Conservation (phyloP, 768 basidiomycete genomes). For the Candolleomyces eurysporus region DNA sequence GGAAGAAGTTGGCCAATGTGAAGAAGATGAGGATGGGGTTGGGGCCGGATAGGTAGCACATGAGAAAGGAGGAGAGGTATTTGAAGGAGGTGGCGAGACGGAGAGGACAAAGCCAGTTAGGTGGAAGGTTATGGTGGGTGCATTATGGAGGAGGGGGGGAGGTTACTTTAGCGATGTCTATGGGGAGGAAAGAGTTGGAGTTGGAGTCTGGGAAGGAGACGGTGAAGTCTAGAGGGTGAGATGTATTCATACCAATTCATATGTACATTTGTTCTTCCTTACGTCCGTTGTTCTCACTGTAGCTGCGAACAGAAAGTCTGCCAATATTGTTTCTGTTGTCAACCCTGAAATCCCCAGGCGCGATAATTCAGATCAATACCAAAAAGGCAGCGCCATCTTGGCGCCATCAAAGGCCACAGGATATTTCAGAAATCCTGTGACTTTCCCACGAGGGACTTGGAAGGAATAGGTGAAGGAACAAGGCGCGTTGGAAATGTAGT, state of each 20-base stretch:
- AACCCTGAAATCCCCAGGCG: too few species aligned
- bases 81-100: conserved; percentile 37
- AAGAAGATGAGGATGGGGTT: conserved; percentile 60
- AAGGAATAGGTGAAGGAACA: too few species aligned
- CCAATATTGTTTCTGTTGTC: too few species aligned
- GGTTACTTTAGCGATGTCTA: conserved; percentile 56
- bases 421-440: too few species aligned
- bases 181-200: conserved; percentile 4
- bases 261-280: conserved; percentile 25
- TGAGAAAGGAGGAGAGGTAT: conserved; percentile 59
- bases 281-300: too few species aligned
- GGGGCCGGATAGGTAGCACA: conserved; percentile 58
- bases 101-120: conserved; percentile 60
- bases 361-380: too few species aligned
- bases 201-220: conserved; percentile 42
- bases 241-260: conserved; percentile 44
- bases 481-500: too few species aligned
- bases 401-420: too few species aligned
- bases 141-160: conserved; percentile 56
- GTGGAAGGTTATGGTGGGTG: conserved; percentile 62
- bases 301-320: too few species aligned
- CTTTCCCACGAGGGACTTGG: too few species aligned
- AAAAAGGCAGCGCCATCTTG: too few species aligned
- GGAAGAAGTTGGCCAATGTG: conserved; percentile 32
- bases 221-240: conserved; percentile 61